Evolutionary conservation across 2,329 filamentous ascomycete species (phyloP).

Genomic region (Diaporthe vaccinii): DNA sequence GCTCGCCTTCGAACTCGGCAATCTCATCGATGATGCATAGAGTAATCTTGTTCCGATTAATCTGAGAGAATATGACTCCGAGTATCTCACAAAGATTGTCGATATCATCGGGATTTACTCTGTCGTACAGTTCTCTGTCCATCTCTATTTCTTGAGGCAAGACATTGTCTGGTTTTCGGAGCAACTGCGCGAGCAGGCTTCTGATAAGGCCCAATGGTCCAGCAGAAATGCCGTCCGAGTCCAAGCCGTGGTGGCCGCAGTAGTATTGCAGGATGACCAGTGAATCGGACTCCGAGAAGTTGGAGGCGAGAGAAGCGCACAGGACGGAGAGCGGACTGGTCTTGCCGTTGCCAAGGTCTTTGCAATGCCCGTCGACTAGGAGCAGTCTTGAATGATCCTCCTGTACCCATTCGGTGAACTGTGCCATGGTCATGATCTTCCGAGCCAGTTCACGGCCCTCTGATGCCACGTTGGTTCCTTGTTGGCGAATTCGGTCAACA

Average conservation of each 20-base stretch:
- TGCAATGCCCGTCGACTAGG: constrained; percentile 13
- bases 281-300: not conserved
- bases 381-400: not conserved
- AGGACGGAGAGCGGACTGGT: constrained; percentile 28
- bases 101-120: not conserved
- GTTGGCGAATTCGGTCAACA: not conserved
- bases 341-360: constrained; percentile 4
- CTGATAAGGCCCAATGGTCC: constrained; percentile 15
- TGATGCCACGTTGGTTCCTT: constrained; percentile 16
- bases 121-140: not conserved
- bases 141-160: not conserved
- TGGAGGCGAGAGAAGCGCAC: constrained; percentile 1
- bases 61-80: not conserved
- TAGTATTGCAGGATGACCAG: constrained; percentile 16
- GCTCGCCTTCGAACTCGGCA: constrained; percentile 23
- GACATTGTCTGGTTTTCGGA: constrained; percentile 1
- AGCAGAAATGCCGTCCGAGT: not conserved
- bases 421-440: not conserved
- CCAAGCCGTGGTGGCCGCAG: not conserved
- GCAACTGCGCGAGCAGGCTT: constrained; percentile 20
- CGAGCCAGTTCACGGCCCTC: not conserved
- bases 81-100: constrained; percentile 23
- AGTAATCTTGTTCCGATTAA: not conserved
- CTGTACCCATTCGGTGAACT: constrained; percentile 1
- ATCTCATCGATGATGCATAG: constrained; percentile 30